phyloP scores from a whole-genome alignment of 495 filamentous ascomycete species.

The Neurospora sp. region DNA sequence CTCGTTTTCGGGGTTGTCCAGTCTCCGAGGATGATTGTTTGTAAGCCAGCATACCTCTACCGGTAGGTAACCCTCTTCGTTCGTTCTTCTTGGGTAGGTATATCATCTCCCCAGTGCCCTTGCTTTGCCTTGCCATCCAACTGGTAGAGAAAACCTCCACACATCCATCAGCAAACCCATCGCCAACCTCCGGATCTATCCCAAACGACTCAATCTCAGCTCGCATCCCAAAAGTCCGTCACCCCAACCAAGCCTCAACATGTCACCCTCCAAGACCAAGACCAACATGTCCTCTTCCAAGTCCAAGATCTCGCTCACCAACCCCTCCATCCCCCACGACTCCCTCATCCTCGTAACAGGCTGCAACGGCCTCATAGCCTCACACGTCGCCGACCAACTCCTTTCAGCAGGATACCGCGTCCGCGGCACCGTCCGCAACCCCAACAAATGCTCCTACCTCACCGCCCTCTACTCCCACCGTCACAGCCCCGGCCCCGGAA shows the following conservation, averaged over 20 bases:
- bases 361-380: constrained; percentile 45
- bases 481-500: constrained; percentile 7
- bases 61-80: background rate
- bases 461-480: constrained; percentile 10
- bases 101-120: background rate
- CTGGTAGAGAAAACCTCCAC: background rate
- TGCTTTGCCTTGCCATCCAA: background rate
- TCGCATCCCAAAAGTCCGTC: background rate
- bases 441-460: constrained; percentile 8
- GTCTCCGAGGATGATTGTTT: background rate
- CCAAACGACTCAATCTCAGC: background rate
- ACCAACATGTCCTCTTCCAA: background rate
- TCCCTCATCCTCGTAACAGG: constrained; percentile 44
- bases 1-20: background rate
- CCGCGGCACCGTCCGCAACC: constrained; percentile 38
- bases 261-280: background rate
- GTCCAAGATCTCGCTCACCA: background rate
- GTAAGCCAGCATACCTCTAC: background rate
- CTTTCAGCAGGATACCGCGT: constrained; percentile 41
- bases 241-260: background rate
- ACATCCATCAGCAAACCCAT: background rate
- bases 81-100: background rate
- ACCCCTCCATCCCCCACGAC: constrained; percentile 12
- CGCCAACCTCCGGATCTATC: background rate
- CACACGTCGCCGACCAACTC: constrained; percentile 40